Percentiles rank a stretch among this genome's conserved stretches.
Evolutionary conservation across 116 monocot genomes (phyloP).

Genomic region (Posidonia oceanica): DNA sequence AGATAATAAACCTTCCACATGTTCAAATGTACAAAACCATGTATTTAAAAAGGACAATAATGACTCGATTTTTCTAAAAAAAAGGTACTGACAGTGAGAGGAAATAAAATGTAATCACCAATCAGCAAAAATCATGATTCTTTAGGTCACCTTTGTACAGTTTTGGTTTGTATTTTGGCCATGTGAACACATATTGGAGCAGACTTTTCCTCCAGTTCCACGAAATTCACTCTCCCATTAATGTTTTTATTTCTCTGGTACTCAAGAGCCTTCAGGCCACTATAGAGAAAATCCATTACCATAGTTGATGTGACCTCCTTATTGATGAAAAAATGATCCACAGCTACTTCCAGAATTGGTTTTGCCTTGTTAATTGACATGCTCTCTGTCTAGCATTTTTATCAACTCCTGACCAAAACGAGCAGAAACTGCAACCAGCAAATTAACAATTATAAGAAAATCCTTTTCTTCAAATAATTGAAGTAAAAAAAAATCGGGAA

Average conservation of each 20-base stretch:
- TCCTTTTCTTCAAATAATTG: background rate
- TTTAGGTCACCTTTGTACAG: constrained; percentile 46
- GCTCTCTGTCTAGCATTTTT: constrained; percentile 26
- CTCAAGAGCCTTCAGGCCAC: constrained; percentile 85
- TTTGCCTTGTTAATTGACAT: constrained; percentile 74
- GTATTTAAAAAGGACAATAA: too few species aligned
- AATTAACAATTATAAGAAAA: background rate
- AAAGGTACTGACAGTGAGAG: too few species aligned
- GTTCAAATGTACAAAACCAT: too few species aligned
- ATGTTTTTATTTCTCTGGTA: constrained; percentile 37
- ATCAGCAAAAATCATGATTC: background rate
- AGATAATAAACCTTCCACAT: too few species aligned
- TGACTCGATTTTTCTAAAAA: too few species aligned
- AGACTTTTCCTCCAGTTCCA: constrained; percentile 39
- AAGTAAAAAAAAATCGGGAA: background rate
- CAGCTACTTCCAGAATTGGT: constrained; percentile 61
- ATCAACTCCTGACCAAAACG: constrained; percentile 72
- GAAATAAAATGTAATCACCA: too few species aligned
- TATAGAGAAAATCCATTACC: constrained; percentile 91
- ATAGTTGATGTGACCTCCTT: constrained; percentile 97
- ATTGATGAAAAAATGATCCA: constrained; percentile 87
- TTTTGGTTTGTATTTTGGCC: constrained; percentile 17
- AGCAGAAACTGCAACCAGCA: constrained; percentile 57
- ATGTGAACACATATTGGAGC: constrained; percentile 54
- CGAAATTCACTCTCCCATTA: constrained; percentile 24